Base-by-base conservation (phyloP, 495 filamentous ascomycete genomes). In the Penicillium tannophilum region DNA sequence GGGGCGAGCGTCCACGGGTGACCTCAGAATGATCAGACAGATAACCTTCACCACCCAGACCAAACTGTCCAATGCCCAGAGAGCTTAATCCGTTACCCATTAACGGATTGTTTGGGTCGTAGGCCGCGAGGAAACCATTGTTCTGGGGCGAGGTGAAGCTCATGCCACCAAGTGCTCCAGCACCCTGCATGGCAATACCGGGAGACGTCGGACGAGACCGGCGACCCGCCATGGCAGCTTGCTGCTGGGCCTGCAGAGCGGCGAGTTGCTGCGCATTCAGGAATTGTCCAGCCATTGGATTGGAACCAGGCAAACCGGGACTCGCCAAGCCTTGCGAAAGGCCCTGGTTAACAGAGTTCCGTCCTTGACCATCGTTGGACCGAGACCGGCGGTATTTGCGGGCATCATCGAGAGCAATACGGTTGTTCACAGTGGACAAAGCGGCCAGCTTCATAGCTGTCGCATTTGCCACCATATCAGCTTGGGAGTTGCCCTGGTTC, bases 361-460 rank as follows among this genome's bases (percentile, higher is more conserved):
- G 78, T 35, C 75, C 76, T 41, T 91, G 86, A 26, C 89, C 90
- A 62, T 96, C 94, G 62, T 93, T 92, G 57, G 92, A 97, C 58
- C 93, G 87, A 68, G 91, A 87, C 56, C 93, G 87, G 50, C 93
- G 90, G 72, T 93, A 97, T 72, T 96, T 96, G 59, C 91, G 90
- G 51, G 91, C 92, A 73, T 97, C 93, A 61, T 98, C 94, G 59
- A 98, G 81, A 36, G 96, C 93, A 67, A 98, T 97, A 19, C 94
- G 90, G 73, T 98, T 98, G 76, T 97, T 98, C 55, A 98, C 94
- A 5, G 94, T 98, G 11, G 93, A 97, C 39, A 98, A 78, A 19
- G 94, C 94, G 54, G 94, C 94, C 43, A 98, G 84, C 74, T 98
- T 98, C 94, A 98, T 98, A 16, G 94, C 94, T 10, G 94, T 98